Percentiles rank a stretch among this genome's conserved stretches.
Evolutionary conservation across 2,329 filamentous ascomycete species (phyloP).

Genomic region (Parastagonospora nodorum): DNA sequence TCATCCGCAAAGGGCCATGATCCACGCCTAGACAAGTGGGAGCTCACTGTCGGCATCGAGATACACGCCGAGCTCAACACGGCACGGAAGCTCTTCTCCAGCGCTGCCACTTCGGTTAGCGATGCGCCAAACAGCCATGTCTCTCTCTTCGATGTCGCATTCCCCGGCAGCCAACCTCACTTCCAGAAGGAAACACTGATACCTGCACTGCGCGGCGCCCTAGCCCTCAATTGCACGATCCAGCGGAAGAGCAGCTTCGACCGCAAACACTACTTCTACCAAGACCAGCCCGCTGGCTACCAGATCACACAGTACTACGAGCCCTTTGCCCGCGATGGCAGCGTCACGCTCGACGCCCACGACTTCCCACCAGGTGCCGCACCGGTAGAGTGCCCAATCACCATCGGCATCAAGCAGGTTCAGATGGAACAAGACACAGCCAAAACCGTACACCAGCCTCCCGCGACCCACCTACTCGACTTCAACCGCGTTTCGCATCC

Average conservation of each 20-base stretch:
- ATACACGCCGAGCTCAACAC: slow-evolving; percentile 97
- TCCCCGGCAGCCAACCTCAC: slow-evolving; percentile 84
- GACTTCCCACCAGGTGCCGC: slow-evolving; percentile 72
- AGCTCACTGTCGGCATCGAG: slow-evolving; percentile 94
- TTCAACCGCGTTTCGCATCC: slow-evolving; percentile 93
- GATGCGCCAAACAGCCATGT: slow-evolving; percentile 83
- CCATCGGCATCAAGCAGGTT: slow-evolving; percentile 85
- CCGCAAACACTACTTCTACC: slow-evolving; percentile 98
- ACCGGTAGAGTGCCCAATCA: slow-evolving; percentile 71
- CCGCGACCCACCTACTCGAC: slow-evolving; percentile 78
- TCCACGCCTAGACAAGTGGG: slow-evolving; percentile 67
- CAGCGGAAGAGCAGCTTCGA: slow-evolving; percentile 84
- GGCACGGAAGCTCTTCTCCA: slow-evolving; percentile 84
- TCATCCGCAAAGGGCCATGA: slow-evolving; percentile 13
- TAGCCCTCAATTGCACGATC: slow-evolving; percentile 80
- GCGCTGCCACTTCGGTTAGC: slow-evolving; percentile 55
- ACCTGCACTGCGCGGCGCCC: slow-evolving; percentile 86
- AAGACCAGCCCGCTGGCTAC: slow-evolving; percentile 95
- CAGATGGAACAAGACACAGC: slow-evolving; percentile 98
- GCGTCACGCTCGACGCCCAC: slow-evolving; percentile 70
- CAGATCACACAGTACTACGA: slow-evolving; percentile 97
- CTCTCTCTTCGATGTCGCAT: slow-evolving; percentile 83
- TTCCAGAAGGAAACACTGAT: slow-evolving; percentile 85
- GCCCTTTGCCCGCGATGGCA: slow-evolving; percentile 71
- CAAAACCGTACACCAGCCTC: slow-evolving; percentile 82